These are phyloP conservation scores for Agaricus sinodeliciosus DNA, from an alignment of 768 basidiomycete species.

Conservation along the genomic window DNA sequence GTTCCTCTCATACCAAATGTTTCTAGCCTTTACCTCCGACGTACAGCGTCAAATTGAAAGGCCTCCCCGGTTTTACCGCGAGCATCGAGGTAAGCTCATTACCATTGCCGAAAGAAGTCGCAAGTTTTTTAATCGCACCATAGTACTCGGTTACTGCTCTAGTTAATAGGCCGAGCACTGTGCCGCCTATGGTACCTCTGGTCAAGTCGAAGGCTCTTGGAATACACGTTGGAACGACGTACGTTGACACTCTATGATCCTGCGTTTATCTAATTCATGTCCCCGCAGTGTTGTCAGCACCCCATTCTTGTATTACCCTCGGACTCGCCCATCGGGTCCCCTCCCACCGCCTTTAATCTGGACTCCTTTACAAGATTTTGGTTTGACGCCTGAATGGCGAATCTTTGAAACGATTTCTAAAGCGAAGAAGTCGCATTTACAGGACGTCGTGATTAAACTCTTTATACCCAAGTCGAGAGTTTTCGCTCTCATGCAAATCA, in stretches of 20 bases:
- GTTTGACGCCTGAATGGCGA: constrained; percentile 42
- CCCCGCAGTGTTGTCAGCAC: constrained; percentile 45
- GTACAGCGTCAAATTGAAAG: constrained; percentile 58
- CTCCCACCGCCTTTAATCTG: constrained; percentile 22
- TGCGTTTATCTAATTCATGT: constrained; percentile 6
- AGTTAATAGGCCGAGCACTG: constrained; percentile 39
- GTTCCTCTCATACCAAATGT: constrained; percentile 6
- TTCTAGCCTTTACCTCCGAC: constrained; percentile 64
- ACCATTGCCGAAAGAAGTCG: not conserved
- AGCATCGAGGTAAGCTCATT: constrained; percentile 38
- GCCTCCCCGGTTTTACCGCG: constrained; percentile 68
- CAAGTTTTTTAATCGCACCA: not conserved
- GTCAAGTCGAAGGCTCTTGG: constrained; percentile 50
- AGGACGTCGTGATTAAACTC: constrained; percentile 33
- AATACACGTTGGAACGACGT: constrained; percentile 48
- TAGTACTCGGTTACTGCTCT: constrained; percentile 54
- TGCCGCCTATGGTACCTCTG: constrained; percentile 28
- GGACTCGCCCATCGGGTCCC: constrained; percentile 54
- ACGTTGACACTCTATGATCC: constrained; percentile 15
- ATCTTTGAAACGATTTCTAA: constrained; percentile 33
- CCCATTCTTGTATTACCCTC: constrained; percentile 59
- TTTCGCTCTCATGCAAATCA: constrained; percentile 49
- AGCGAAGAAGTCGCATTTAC: constrained; percentile 30
- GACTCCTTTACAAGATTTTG: constrained; percentile 30
- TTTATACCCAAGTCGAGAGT: constrained; percentile 56